Conservation (phyloP, 2,329 filamentous ascomycete genomes). For the Penicillium hesseltinei region DNA sequence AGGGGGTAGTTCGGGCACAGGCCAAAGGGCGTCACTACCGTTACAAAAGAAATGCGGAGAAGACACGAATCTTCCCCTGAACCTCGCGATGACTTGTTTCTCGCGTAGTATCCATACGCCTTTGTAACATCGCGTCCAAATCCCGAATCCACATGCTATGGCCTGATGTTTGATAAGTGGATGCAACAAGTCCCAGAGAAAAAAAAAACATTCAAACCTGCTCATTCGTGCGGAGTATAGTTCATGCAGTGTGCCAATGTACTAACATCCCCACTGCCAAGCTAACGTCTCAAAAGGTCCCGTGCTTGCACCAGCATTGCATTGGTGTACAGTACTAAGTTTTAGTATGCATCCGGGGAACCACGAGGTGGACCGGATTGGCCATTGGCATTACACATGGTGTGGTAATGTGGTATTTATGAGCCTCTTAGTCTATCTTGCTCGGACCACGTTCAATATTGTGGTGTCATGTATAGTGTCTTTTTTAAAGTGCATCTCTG, state of each 20-base stretch:
- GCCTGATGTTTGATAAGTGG: background rate
- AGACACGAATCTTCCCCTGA: background rate
- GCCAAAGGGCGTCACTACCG: background rate
- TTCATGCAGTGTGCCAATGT: background rate
- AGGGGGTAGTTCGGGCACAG: background rate
- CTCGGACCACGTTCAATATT: background rate
- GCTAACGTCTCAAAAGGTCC: background rate
- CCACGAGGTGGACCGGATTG: background rate
- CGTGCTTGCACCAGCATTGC: background rate
- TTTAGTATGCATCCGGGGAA: constrained; percentile 5
- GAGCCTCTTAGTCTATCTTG: background rate
- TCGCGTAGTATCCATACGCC: background rate
- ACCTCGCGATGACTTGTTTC: background rate
- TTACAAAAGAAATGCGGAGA: constrained; percentile 2
- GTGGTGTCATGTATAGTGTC: background rate
- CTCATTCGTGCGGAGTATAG: constrained; percentile 5
- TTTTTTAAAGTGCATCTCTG: background rate
- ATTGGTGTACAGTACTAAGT: background rate
- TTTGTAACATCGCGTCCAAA: background rate
- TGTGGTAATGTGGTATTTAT: background rate
- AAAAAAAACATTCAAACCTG: background rate
- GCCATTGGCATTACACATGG: background rate
- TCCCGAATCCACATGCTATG: constrained; percentile 3
- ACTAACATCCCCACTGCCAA: constrained; percentile 1
- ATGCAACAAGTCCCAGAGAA: background rate